These are phyloP conservation scores for Aspergillus brasiliensis DNA, from an alignment of 2,329 filamentous ascomycete species.

Conservation along the genomic window DNA sequence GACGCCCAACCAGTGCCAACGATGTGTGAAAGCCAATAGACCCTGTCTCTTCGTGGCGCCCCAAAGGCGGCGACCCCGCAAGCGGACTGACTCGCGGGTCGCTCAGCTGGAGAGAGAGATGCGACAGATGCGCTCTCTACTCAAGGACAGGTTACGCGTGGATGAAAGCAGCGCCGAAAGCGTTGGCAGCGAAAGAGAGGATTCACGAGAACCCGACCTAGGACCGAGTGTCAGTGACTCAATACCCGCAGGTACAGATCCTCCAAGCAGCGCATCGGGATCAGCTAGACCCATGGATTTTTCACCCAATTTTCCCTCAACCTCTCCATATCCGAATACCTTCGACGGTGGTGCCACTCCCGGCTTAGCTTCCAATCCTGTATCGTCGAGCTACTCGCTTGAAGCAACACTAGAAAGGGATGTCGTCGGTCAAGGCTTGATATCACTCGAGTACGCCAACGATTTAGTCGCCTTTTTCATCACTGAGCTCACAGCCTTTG, in stretches of 20 bases:
- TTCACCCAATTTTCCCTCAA: slow-evolving; percentile 26
- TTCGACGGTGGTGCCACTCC: slow-evolving; percentile 23
- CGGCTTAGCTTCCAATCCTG: slow-evolving; percentile 23
- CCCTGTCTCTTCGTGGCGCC: slow-evolving; percentile 40
- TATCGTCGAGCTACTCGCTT: slow-evolving; percentile 20
- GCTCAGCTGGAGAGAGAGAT: slow-evolving; percentile 42
- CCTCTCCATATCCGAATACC: slow-evolving; percentile 21
- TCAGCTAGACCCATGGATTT: slow-evolving; percentile 26
- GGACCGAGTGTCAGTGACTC: slow-evolving; percentile 24
- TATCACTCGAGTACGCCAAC: slow-evolving; percentile 34
- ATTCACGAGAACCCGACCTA: slow-evolving; percentile 24
- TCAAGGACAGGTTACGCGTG: slow-evolving; percentile 33
- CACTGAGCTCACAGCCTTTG: slow-evolving; percentile 32
- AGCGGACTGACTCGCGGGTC: slow-evolving; percentile 40
- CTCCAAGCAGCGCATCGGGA: slow-evolving; percentile 23
- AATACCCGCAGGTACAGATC: slow-evolving; percentile 24
- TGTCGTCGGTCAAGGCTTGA: slow-evolving; percentile 36
- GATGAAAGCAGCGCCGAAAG: slow-evolving; percentile 33
- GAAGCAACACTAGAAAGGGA: slow-evolving; percentile 25
- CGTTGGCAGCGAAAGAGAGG: slow-evolving; percentile 29
- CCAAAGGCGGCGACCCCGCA: slow-evolving; percentile 39
- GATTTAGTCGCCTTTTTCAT: slow-evolving; percentile 36
- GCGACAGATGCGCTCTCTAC: slow-evolving; percentile 40
- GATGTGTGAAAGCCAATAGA: slow-evolving; percentile 39
- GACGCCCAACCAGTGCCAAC: slow-evolving; percentile 38